These are phyloP conservation scores for Leccinum solheimii DNA, from an alignment of 1,284 basidiomycete genomes.

Conservation along the genomic window DNA sequence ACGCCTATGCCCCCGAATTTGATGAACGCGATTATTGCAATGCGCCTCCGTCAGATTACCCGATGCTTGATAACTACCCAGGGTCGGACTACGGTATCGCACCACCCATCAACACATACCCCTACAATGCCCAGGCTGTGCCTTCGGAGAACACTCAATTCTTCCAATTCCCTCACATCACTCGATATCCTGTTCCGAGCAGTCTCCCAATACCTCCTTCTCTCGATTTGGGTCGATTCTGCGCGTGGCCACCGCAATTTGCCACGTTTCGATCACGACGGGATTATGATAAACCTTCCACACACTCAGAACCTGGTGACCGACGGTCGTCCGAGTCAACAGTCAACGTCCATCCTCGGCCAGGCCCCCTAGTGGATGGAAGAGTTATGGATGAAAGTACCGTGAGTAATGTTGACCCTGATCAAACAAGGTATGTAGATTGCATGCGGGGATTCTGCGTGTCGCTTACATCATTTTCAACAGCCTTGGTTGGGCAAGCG, in stretches of 20 bases:
- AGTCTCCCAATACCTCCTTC: slow-evolving; percentile 19
- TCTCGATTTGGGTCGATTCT: slow-evolving; percentile 5
- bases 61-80: slow-evolving; percentile 13
- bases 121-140: slow-evolving; percentile 12
- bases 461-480: slow-evolving; percentile 8
- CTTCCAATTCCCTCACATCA: slow-evolving; percentile 32
- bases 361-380: slow-evolving; percentile 13
- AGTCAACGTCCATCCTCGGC: slow-evolving; percentile 14
- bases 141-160: slow-evolving; percentile 23
- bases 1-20: slow-evolving; percentile 8
- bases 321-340: slow-evolving; percentile 8
- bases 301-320: slow-evolving; percentile 5
- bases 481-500: slow-evolving; percentile 24
- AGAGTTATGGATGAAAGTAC: slow-evolving; percentile 5
- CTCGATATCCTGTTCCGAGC: slow-evolving; percentile 30
- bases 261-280: slow-evolving; percentile 13
- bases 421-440: slow-evolving; percentile 17
- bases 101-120: slow-evolving; percentile 12
- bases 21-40: slow-evolving; percentile 13
- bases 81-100: slow-evolving; percentile 18
- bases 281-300: slow-evolving; percentile 14
- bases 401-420: not conserved
- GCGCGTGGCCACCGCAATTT: slow-evolving; percentile 4
- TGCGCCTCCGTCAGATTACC: slow-evolving; percentile 17
- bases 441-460: not conserved